Base-by-base conservation (phyloP, 495 filamentous ascomycete genomes). In the Chaetomidium leptoderma region DNA sequence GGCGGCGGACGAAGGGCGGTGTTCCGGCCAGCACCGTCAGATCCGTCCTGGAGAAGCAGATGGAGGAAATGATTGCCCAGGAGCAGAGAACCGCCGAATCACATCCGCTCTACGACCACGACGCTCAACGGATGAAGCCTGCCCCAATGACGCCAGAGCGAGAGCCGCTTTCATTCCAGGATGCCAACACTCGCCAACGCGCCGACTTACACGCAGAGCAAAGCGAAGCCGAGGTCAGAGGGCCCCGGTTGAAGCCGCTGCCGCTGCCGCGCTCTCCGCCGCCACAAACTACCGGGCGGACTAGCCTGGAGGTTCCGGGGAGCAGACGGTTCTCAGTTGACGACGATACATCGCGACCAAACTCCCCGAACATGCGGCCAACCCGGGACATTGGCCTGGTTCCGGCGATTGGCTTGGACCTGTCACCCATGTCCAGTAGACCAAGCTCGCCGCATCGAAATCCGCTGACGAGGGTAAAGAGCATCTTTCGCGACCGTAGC, bases 31-130 rank as follows among this genome's bases (percentile, higher is more conserved):
- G 73, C 59, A 66, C 61, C 42, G 70, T 78, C 33, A 81, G 71
- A 56, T 81, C 81, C 29, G 75, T 86, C 14, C 70, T 90, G 7
- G 83, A 84, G 55, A 85, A 83, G 62, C 85, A 87, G 58, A 85
- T 89, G 82, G 75, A 79, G 60, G 76, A 83, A n/a, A 78, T 87
- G 74, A 71, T 87, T 13, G 80, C 74, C 4, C 78, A 71, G 36
- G 83, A 84, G 61, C 69, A 70, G 21, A 61, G 66, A 23, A 75
- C 76, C 6, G 69, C 67, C 23, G 68, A 73, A 49, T 55, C 59
- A 19, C 56, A 61, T 33, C 59, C 59, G 24, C 51, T 63, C 4
- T 71, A 68, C 27, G 75, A 72, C 32, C 21, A 50, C 27, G 65
- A 68, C 26, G 50, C 63, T 26, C 47, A 58, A 36, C 58, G 58